Conservation (phyloP, 2,329 filamentous ascomycete genomes). For the Trichoderma harzianum region DNA sequence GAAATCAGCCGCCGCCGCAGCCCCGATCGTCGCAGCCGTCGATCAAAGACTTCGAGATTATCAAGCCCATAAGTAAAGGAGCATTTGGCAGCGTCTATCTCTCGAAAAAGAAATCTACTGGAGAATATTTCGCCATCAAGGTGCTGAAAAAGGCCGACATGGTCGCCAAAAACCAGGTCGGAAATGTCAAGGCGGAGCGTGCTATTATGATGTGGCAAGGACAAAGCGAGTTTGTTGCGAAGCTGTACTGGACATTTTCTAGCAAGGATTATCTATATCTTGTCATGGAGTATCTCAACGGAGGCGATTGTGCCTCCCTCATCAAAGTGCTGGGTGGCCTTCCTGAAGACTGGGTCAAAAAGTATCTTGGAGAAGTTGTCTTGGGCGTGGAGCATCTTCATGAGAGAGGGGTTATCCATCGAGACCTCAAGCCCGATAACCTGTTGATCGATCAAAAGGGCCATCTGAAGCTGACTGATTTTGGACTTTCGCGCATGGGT, state of each 20-base stretch:
- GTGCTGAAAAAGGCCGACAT: constrained; percentile 99
- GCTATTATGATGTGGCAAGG: constrained; percentile 99
- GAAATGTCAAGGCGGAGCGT: constrained; percentile 96
- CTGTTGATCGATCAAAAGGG: constrained; percentile 95
- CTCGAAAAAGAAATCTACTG: constrained; percentile 97
- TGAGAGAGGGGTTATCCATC: constrained; percentile 89
- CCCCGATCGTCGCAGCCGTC: constrained; percentile 87
- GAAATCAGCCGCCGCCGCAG: constrained; percentile 71
- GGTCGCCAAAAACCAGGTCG: constrained; percentile 99
- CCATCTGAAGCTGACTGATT: constrained; percentile 95
- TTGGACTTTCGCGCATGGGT: constrained; percentile 95
- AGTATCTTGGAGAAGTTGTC: constrained; percentile 93
- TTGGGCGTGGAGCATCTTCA: constrained; percentile 97
- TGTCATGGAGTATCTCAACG: constrained; percentile 98
- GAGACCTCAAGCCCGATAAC: constrained; percentile 96
- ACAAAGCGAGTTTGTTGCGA: constrained; percentile 97
- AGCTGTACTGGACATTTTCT: constrained; percentile 99
- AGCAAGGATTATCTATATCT: constrained; percentile 98
- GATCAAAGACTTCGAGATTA: constrained; percentile 99
- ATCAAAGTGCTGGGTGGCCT: constrained; percentile 91
- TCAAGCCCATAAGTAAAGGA: constrained; percentile 98
- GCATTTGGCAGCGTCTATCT: constrained; percentile 97
- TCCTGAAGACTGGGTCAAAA: constrained; percentile 96
- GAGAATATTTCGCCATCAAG: constrained; percentile 98
- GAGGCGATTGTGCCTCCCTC: constrained; percentile 91